Base-by-base conservation (phyloP, 805 yeast species). In the Sugiyamaella mastotermitis region DNA sequence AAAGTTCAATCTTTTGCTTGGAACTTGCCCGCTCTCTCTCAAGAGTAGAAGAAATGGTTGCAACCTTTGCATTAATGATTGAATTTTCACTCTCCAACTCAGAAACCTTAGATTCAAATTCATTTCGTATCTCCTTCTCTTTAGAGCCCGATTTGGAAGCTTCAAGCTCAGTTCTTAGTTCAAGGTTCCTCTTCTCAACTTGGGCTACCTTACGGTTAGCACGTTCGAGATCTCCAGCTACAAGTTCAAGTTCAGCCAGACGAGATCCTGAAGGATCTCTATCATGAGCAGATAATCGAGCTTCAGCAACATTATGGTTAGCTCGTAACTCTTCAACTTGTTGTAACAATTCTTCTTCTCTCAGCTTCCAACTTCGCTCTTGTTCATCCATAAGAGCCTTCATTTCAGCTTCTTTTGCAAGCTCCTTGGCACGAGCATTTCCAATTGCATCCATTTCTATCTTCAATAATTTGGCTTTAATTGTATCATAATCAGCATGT, bases 131-230 rank as follows among this genome's bases (percentile, higher is more conserved):
- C 11, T 46, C 52, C 6, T 24, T 21, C 17, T 39, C 49, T 71
- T 58, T 80, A 83, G 38, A 72, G 68, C 51, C 53, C 8, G 53
- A 43, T 36, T 52, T 57, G 11, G 50, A 41, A 26, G 73, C 73
- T 29, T 81, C 73, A 37, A 87, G 57, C 39, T 82, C 82, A 13
- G 76, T 67, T 42, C 85, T 72, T 38, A 87, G 65, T 35, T 80
- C 79, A 52, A 83, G 83, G 52, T 86, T 88, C 42, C 95, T 69
- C 45, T 73, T 73, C 56, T 86, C 94, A 38, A 87, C 69, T 50
- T 81, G 86, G 35, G 75, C 56, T 1, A 78, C 72, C 41, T 92
- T 71, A 37, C 74, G 62, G 49, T 83, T 83, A 31, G 83, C 72
- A 19, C 76, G 59, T 52, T 83, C 92, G 4, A 82, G 72, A 50